phyloP scores from a whole-genome alignment of 805 yeast genomes.

The Nakazawaea ernobii region DNA sequence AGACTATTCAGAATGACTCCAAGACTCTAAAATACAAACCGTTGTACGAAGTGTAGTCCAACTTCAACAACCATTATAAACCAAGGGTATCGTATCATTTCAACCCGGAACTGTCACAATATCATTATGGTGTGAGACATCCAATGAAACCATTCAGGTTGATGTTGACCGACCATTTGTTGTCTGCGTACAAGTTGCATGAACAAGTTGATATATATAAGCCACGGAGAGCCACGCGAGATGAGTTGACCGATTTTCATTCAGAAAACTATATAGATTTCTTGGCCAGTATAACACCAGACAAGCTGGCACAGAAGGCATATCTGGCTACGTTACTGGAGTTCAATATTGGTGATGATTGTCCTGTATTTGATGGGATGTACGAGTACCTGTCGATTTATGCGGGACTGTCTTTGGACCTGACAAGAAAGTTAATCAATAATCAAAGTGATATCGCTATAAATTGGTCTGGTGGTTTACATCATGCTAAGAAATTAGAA shows the following conservation, averaged over 20 bases:
- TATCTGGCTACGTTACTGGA: slow-evolving; percentile 53
- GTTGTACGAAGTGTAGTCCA: slow-evolving; percentile 34
- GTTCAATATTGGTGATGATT: slow-evolving; percentile 90
- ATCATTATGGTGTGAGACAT: slow-evolving; percentile 88
- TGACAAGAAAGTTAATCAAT: slow-evolving; percentile 76
- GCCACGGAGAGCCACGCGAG: slow-evolving; percentile 76
- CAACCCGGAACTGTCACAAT: slow-evolving; percentile 73
- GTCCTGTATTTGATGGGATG: slow-evolving; percentile 93
- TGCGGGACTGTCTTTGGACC: slow-evolving; percentile 93
- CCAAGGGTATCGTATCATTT: slow-evolving; percentile 82
- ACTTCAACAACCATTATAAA: slow-evolving; percentile 31
- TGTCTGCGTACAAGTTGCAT: slow-evolving; percentile 76
- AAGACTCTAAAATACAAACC: slow-evolving; percentile 30
- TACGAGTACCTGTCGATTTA: slow-evolving; percentile 85
- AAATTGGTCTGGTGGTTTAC: slow-evolving; percentile 95
- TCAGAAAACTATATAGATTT: slow-evolving; percentile 82
- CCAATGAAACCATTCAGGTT: slow-evolving; percentile 98
- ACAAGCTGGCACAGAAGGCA: slow-evolving; percentile 43
- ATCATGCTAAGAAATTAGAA: slow-evolving; percentile 92
- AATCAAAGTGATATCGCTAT: slow-evolving; percentile 92
- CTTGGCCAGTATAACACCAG: slow-evolving; percentile 71
- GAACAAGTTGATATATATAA: slow-evolving; percentile 86
- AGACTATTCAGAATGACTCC: slow-evolving; percentile 12
- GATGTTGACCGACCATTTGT: slow-evolving; percentile 89
- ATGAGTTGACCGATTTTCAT: slow-evolving; percentile 79